Base-by-base conservation (phyloP, 2,329 filamentous ascomycete genomes). In the Orbilia oligospora region DNA sequence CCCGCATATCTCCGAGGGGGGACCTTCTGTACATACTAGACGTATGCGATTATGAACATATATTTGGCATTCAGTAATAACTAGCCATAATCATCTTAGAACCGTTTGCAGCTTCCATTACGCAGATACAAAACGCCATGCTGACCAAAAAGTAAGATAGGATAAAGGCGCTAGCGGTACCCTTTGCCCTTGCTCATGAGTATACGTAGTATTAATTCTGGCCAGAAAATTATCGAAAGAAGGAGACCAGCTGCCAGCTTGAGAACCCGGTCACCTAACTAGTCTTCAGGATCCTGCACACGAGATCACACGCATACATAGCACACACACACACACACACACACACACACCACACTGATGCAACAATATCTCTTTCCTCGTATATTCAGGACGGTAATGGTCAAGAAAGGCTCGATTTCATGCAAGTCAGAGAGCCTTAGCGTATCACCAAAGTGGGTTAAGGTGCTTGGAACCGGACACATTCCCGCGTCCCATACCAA, bases 401-500 rank as follows among this genome's bases (percentile, higher is more conserved):
- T 51, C 18, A 55, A 53, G 64, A 75, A 64, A 44, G 41, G 48
- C 36, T 48, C 55, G 36, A 46, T 71, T 67, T 71, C 36, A 66
- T 77, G 66, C 73, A 71, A 67, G 67, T 71, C 49, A 66, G 33
- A 41, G 46, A 33, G 36, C n/a, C 9, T 68, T 77, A 77, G 67
- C 67, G 73, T 71, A 53, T 61, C 27, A 70, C 51, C 55, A 18
- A 30, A 66, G 58, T 77, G 73, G 70, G 38, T 67, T 48, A 58
- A 67, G 41, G 44, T 72, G 48, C 49, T 48, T 67, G 41, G 73
- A 48, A 69, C 73, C 67, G 73, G 73, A 77, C 56, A 65, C 58
- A 36, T 77, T 68, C 55, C 73, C 73, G 73, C 61, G 70, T 69
- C 73, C 73, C 53, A 51, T 53, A 71, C 73, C 73, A 77, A 46